A percentile compares a stretch with the other conserved stretches of the same genome.
Evolutionary conservation across 148 eudicot species (phyloP).

Genomic region (Fagopyrum esculentum): DNA sequence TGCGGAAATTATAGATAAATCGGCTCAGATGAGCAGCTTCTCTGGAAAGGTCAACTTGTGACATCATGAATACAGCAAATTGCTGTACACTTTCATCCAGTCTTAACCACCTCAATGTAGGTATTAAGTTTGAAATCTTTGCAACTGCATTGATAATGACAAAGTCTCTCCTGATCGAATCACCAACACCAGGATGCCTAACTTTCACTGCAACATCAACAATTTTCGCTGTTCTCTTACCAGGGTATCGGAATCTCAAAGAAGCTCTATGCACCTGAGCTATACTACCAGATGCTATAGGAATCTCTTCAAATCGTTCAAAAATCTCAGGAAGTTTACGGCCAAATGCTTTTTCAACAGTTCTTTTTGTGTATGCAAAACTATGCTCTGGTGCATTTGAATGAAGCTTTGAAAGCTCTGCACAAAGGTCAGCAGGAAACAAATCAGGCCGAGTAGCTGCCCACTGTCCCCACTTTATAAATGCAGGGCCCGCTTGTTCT

Average conservation of each 20-base stretch:
- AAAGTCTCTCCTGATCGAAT: constrained; percentile 57
- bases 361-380: constrained; percentile 75
- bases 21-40: constrained; percentile 70
- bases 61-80: constrained; percentile 62
- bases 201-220: constrained; percentile 57
- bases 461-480: constrained; percentile 99
- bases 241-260: constrained; percentile 49
- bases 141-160: constrained; percentile 41
- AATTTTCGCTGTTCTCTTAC: constrained; percentile 29
- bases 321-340: constrained; percentile 75
- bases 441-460: constrained; percentile 98
- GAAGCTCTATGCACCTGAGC: constrained; percentile 93
- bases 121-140: constrained; percentile 38
- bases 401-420: constrained; percentile 78
- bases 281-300: constrained; percentile 94
- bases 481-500: constrained; percentile 93
- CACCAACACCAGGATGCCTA: constrained; percentile 69
- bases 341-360: constrained; percentile 80
- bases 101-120: constrained; percentile 54
- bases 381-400: constrained; percentile 93
- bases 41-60: constrained; percentile 70
- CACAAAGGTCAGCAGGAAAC: constrained; percentile 73
- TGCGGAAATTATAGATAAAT: constrained; percentile 50
- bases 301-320: constrained; percentile 76
- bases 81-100: constrained; percentile 61